Evolutionary conservation across 2,329 filamentous ascomycete species (phyloP).

Genomic region (Talaromyces sp.): DNA sequence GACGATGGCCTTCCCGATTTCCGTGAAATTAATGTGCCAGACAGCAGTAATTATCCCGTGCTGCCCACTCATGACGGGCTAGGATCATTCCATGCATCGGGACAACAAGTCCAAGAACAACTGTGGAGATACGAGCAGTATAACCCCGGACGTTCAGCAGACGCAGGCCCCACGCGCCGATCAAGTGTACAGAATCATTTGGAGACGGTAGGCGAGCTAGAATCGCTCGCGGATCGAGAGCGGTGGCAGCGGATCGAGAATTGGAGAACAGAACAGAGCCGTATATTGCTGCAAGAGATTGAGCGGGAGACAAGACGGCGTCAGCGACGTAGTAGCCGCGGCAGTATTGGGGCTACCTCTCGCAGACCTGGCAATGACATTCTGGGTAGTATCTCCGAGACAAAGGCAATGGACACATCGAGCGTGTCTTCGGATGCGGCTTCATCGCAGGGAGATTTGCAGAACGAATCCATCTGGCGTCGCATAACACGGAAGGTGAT

Average conservation of each 20-base stretch:
- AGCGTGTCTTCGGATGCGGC: conserved; percentile 47
- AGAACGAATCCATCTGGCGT: conserved; percentile 68
- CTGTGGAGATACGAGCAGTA: conserved; percentile 84
- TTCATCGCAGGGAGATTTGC: conserved; percentile 35
- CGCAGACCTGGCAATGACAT: conserved; percentile 20
- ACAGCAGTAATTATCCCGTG: conserved; percentile 56
- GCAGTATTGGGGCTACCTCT: conserved; percentile 19
- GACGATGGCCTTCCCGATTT: conserved; percentile 91
- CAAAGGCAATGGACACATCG: conserved; percentile 19
- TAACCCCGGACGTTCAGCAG: conserved; percentile 62
- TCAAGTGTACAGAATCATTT: conserved; percentile 56
- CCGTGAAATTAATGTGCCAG: conserved; percentile 55
- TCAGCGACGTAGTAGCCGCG: conserved; percentile 47
- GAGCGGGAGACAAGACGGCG: conserved; percentile 74
- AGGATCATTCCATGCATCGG: conserved; percentile 71
- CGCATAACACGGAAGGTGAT: conserved; percentile 81
- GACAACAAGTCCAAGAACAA: conserved; percentile 66
- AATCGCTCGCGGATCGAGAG: conserved; percentile 61
- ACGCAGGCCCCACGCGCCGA: conserved; percentile 44
- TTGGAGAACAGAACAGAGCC: conserved; percentile 89
- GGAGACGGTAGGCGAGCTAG: conserved; percentile 53
- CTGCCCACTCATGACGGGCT: conserved; percentile 91
- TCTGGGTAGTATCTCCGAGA: conserved; percentile 35
- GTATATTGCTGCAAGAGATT: conserved; percentile 78
- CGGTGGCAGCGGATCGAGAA: conserved; percentile 79